A percentile compares a stretch with the other conserved stretches of the same genome.
Conservation (phyloP, 2,329 filamentous ascomycete species). For the Emmonsiellopsis sp. region DNA sequence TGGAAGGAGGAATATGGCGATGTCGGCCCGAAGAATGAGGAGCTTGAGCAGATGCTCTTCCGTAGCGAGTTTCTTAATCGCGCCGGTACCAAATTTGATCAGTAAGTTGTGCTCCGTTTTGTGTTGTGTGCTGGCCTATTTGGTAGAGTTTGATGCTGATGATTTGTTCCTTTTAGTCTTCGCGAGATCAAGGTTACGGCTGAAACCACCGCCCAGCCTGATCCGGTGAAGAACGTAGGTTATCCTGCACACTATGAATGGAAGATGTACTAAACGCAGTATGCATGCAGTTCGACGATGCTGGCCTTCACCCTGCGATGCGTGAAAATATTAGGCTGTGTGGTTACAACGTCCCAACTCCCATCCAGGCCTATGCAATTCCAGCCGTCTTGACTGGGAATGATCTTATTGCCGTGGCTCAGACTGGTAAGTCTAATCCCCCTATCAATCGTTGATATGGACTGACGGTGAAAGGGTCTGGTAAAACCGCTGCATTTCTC, state of each 20-base stretch:
- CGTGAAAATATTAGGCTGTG: conserved; percentile 64
- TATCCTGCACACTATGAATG: not conserved
- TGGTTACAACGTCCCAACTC: conserved; percentile 64
- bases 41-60: conserved; percentile 70
- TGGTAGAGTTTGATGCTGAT: not conserved
- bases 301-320: conserved; percentile 78
- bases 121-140: not conserved
- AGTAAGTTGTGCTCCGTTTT: conserved; percentile 35
- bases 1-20: conserved; percentile 84
- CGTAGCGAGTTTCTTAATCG: conserved; percentile 42
- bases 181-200: conserved; percentile 41
- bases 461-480: conserved; percentile 56
- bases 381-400: conserved; percentile 66
- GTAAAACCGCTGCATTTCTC: conserved; percentile 89
- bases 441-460: not conserved
- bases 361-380: conserved; percentile 78
- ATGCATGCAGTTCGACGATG: conserved; percentile 56
- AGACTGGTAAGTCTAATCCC: conserved; percentile 61
- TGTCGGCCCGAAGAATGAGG: conserved; percentile 59
- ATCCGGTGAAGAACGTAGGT: conserved; percentile 43
- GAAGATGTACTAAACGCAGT: conserved; percentile 8
- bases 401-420: conserved; percentile 81
- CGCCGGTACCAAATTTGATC: conserved; percentile 54
- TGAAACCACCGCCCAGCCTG: conserved; percentile 38
- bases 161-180: conserved; percentile 23